Evolutionary conservation across 176 grass and related monocot species (phyloP), one percentile per base, ranked within the genome.

Genomic region (Melocanna baccifera): DNA sequence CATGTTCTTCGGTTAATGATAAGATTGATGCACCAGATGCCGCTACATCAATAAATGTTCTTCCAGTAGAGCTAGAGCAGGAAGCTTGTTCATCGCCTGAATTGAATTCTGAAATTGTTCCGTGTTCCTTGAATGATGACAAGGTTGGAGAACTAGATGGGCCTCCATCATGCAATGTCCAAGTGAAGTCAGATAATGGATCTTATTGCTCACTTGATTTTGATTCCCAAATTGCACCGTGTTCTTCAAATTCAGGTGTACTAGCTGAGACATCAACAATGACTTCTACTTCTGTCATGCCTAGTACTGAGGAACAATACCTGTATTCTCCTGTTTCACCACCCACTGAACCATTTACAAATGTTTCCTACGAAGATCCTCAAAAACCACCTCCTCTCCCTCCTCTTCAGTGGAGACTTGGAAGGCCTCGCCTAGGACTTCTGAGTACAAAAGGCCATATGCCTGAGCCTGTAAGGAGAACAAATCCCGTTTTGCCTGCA

Each of bases 321-420:
- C 36, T 42, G 67, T 52, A 36, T 19, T 85, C 72, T 87, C 29
- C 16, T 81, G n/a, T 14, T 72, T 77, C 25, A 39, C 50, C 73
- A 70, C 41, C 61, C 34, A 50, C 40, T 22, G 41, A 82, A 68
- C 66, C 72, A 78, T 50, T 84, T 77, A 78, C 67, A 48, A 87
- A 83, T 88, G n/a, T 50, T 67, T 89, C 79, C 12, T 84, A 58
- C 25, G 63, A 91, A 83, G 87, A 97, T 81, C 70, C 62, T 56
- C 67, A 88, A 79, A 91, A 88, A 61, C 88, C 80, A 79, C 93
- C 91, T 40, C 93, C 96, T 85, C 93, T 99, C 75, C 97, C 97
- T 81, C 97, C 97, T 53, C 88, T 99, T 69, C 91, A 90, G 18
- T 99, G 96, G 96, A 99, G 96, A 84, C 68, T 87, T 37, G 93